A percentile compares a stretch with the other conserved stretches of the same genome.
phyloP scores from a whole-genome alignment of 257 asterid species.

The Penstemon eatonii region DNA sequence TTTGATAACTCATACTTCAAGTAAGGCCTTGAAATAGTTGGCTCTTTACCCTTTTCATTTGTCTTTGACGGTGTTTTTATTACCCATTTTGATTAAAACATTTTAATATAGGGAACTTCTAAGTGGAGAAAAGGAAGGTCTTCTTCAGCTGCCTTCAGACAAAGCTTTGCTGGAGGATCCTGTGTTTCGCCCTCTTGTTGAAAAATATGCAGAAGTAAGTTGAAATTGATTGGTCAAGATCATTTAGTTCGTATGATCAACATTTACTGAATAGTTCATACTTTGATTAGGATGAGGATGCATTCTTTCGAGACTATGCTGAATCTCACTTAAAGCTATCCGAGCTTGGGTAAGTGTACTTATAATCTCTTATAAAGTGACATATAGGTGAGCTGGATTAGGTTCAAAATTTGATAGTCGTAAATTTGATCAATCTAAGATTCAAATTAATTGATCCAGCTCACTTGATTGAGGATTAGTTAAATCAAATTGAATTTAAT shows the following conservation, averaged over 20 bases:
- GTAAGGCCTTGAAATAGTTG: slow-evolving; percentile 26
- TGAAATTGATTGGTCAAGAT: not conserved
- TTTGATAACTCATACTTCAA: slow-evolving; percentile 56
- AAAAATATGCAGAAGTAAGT: slow-evolving; percentile 73
- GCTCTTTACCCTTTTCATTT: not conserved
- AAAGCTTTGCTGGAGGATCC: slow-evolving; percentile 65
- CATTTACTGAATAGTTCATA: not conserved
- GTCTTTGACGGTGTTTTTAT: not conserved
- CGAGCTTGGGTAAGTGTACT: slow-evolving; percentile 67
- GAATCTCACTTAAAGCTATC: slow-evolving; percentile 82
- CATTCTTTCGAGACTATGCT: slow-evolving; percentile 79
- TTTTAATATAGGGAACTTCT: slow-evolving; percentile 54
- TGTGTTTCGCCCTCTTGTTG: slow-evolving; percentile 50
- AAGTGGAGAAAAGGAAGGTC: slow-evolving; percentile 60
- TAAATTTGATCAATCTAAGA: not conserved
- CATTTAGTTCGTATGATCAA: not conserved
- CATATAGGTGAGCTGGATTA: not conserved
- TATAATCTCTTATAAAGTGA: not conserved
- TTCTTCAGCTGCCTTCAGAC: slow-evolving; percentile 72
- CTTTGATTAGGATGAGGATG: slow-evolving; percentile 68
- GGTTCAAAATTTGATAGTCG: not conserved
- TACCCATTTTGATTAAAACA: not conserved
- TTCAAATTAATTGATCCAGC: not conserved
- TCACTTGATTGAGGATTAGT: not conserved
- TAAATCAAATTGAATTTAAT: not conserved